Base-by-base conservation (phyloP, 2,329 filamentous ascomycete species). In the Neophaeococcomyces mojaviensis region DNA sequence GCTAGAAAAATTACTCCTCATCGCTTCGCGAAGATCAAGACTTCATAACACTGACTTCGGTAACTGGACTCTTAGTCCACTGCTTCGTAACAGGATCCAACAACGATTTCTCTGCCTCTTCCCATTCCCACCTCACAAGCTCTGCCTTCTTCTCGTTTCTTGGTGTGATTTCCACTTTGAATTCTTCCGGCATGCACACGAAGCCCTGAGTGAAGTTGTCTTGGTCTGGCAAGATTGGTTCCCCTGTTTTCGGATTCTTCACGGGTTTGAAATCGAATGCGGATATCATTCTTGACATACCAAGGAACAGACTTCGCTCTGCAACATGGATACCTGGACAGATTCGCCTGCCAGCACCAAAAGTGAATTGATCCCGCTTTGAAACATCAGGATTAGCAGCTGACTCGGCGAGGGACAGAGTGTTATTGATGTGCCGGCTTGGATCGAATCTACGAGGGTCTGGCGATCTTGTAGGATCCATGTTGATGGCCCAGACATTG, bases 141-240 rank as follows among this genome's bases (percentile, higher is more conserved):
- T 60, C 58, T 10, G 60, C 63, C 38, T 60, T 55, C 19, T 54
- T 55, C 46, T 58, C 50, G 3, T 58, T 61, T 4, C 68, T 54
- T 0, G 67, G 61, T 3, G 52, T 63, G 35, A 71, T 69, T 3
- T 42, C 57, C 1, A 61, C 64, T 10, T 49, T 55, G 32, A 61
- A 71, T 46, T 63, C 59, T 46, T 65, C 65, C 0, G 69, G 68
- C 67, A 68, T 67, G 51, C 64, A 68, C 2, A 69, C 65, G 46
- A 71, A 68, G 0, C 67, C 68, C 52, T 68, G 65, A 0, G 66
- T 69, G 39, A 70, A 50, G 20, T 59, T 61, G 24, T 69, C 65
- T 3, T 55, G 57, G 40, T 70, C 63, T 0, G 67, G 67, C 1
- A 66, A 30, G 15, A 71, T 63, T 2, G 51, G 52, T 36, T 54